Evolutionary conservation across 2,329 filamentous ascomycete species (phyloP).

Genomic region (Pseudogymnoascus sp.): DNA sequence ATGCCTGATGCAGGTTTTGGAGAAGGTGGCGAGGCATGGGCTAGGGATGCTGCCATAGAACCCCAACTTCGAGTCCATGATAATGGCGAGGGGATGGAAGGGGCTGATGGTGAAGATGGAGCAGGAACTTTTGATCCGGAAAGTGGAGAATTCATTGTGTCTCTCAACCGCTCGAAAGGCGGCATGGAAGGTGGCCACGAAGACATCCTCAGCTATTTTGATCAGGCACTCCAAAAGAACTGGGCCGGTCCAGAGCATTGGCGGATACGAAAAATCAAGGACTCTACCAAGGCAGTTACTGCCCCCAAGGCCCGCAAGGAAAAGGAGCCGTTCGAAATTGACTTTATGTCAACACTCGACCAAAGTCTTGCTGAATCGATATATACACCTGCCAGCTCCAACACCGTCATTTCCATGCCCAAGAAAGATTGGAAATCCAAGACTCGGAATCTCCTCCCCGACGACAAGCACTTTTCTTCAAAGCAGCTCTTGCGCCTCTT

Average conservation of each 20-base stretch:
- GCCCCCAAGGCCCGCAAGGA: slow-evolving; percentile 70
- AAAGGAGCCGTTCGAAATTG: slow-evolving; percentile 92
- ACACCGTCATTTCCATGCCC: slow-evolving; percentile 73
- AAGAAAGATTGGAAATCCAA: slow-evolving; percentile 96
- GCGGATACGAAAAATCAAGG: slow-evolving; percentile 91
- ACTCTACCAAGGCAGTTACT: slow-evolving; percentile 56
- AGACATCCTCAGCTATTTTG: slow-evolving; percentile 96
- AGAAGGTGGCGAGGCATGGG: slow-evolving; percentile 94
- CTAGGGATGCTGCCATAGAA: slow-evolving; percentile 76
- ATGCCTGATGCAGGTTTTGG: slow-evolving; percentile 78
- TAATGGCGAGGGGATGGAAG: slow-evolving; percentile 46
- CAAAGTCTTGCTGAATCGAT: slow-evolving; percentile 64
- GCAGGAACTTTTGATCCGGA: slow-evolving; percentile 55
- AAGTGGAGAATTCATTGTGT: slow-evolving; percentile 68
- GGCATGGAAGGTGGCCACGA: slow-evolving; percentile 66
- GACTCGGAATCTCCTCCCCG: slow-evolving; percentile 83
- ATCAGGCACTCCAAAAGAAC: slow-evolving; percentile 92
- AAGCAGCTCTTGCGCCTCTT: slow-evolving; percentile 83
- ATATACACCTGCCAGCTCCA: slow-evolving; percentile 73
- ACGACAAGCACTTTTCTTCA: slow-evolving; percentile 98
- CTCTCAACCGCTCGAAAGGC: slow-evolving; percentile 59
- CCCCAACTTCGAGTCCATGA: slow-evolving; percentile 78
- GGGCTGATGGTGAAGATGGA: slow-evolving; percentile 41
- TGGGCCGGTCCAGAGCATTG: slow-evolving; percentile 98
- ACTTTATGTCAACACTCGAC: slow-evolving; percentile 73